These are phyloP conservation scores for Canna indica DNA, from an alignment of 176 grass and related monocot species.

Conservation along the genomic window DNA sequence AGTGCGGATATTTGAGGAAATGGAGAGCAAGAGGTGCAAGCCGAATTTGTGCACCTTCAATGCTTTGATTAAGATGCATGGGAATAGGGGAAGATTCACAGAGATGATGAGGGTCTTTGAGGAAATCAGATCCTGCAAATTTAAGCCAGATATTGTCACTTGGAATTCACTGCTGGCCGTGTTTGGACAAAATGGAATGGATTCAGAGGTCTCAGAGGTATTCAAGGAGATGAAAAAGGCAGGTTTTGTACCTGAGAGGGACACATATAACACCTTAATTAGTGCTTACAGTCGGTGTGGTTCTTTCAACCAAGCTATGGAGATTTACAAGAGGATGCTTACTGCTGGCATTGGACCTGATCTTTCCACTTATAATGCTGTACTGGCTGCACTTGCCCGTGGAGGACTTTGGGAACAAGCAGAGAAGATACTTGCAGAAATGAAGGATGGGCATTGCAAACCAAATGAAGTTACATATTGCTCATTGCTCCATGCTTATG, in stretches of 20 bases:
- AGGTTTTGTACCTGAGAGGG: constrained; percentile 76
- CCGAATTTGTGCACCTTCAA: constrained; percentile 88
- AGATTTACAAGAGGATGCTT: constrained; percentile 88
- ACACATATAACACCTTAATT: constrained; percentile 86
- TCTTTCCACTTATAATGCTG: constrained; percentile 71
- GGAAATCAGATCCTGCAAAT: constrained; percentile 46
- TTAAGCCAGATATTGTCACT: constrained; percentile 59
- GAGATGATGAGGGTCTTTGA: constrained; percentile 84
- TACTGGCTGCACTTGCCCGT: constrained; percentile 68
- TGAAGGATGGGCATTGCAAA: constrained; percentile 58
- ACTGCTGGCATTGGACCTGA: constrained; percentile 64
- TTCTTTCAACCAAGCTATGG: constrained; percentile 79
- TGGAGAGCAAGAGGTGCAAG: constrained; percentile 47
- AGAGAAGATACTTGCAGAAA: constrained; percentile 69
- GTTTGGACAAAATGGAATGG: constrained; percentile 82
- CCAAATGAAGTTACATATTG: constrained; percentile 81
- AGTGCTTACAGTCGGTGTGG: constrained; percentile 86
- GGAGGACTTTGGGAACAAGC: constrained; percentile 58
- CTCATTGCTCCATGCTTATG: constrained; percentile 88
- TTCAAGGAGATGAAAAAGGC: constrained; percentile 95
- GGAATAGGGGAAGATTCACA: constrained; percentile 55
- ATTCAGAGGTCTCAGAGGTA: constrained; percentile 61
- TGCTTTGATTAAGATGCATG: constrained; percentile 80
- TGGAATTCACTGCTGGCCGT: constrained; percentile 82
- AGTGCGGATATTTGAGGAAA: constrained; percentile 48